Base-by-base conservation (phyloP, 805 yeast species). In the Hanseniaspora clermontiae region DNA sequence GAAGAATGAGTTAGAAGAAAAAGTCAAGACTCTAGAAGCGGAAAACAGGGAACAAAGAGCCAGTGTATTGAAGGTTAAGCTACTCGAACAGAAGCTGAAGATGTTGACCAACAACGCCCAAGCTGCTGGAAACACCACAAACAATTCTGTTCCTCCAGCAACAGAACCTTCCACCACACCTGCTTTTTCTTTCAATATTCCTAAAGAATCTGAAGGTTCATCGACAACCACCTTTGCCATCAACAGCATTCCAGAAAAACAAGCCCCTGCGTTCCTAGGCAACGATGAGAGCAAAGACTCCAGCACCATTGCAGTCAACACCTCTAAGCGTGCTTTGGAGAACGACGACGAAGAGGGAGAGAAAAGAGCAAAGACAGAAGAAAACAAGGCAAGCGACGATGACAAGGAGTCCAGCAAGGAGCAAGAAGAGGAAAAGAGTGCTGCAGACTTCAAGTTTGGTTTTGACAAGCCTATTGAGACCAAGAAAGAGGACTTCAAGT, bases 1-100 rank as follows among this genome's bases (percentile, higher is more conserved):
- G 29, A 51, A 43, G 3, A 10, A 17, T 17, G 45, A 36, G 8
- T 24, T 52, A 4, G 40, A 52, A 45, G 31, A 36, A 3, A 43
- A 52, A 17, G 27, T 52, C 20, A 32, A 43, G 15, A 9, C 14
- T 12, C 20, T 52, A 10, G 48, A 43, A 11, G 40, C 24, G 29
- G 57, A 53, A 32, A 53, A 46, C 24, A 53, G 46, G 17, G 51
- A 46, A 19, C 57, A 53, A 53, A 53, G 43, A 53, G 51, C 51
- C 12, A 27, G 47, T n/a, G 57, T 45, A 2, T 39, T 53, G 36
- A 53, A 53, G 34, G 49, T 45, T 3, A 53, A 53, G 31, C 36
- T 53, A 32, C 27, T 53, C 1, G 57, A 53, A 32, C 57, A 53
- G 39, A 53, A 53, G 24, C 20, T 53, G 27, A 53, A 53, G 49